Base-by-base conservation (phyloP, 768 basidiomycete species). In the Mycena indigotica region DNA sequence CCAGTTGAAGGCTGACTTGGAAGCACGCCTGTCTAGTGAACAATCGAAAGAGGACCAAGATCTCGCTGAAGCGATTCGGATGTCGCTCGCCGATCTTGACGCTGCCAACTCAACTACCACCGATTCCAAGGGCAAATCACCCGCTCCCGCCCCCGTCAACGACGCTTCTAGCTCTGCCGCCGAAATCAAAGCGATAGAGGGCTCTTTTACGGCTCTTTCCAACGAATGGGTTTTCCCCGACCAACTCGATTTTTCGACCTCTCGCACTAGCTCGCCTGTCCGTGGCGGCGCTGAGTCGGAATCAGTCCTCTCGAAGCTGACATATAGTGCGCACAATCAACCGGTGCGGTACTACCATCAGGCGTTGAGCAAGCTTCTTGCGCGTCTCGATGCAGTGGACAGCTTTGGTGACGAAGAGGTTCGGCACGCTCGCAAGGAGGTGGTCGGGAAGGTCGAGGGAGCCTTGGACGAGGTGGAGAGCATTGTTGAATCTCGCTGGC, bases 311-410 rank as follows among this genome's bases (percentile, higher is more conserved):
- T 66, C 71, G 5, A 72, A 72, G 32, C 79, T 91, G 10, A 75
- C 82, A 3, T 89, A 81, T 74, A 84, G 82, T 25, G 63, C 81
- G 10, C 71, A 67, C 46, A 91, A 89, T 67, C 79, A 82, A 25
- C 79, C 84, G 0, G 72, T 90, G 35, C 84, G 84, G 53, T 79
- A 76, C 60, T 85, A 87, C 70, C 82, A 86, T 62, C 79, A 88
- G 62, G 78, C 80, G 19, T 71, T 90, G n/a, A 77, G 77, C 50
- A 71, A 76, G 38, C 75, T 91, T 24, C 70, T 91, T 19, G 65
- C 75, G 12, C 74, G 78, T 58, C 75, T 90, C 24, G 89, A 91
- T 63, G 77, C 75, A 0, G 75, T 91, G 26, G 79, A 84, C 28
- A 86, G 84, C 60, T 77, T 74, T 49, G 89, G 88, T 3, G 82